Evolutionary conservation across 2,329 filamentous ascomycete genomes (phyloP).

Genomic region (Penicillium expansum): DNA sequence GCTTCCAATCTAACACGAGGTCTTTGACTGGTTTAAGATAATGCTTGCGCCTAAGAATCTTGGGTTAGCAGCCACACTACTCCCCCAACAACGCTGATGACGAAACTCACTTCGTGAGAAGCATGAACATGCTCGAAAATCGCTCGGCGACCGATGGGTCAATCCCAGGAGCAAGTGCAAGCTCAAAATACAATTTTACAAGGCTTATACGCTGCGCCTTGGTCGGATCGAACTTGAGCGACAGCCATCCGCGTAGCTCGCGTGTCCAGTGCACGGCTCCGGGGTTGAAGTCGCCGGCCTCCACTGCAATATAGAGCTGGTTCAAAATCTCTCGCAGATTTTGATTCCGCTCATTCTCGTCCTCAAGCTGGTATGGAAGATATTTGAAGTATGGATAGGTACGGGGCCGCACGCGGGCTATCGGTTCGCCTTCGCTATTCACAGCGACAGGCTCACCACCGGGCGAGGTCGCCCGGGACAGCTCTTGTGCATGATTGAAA

Average conservation of each 20-base stretch:
- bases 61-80: slow-evolving; percentile 19
- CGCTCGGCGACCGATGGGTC: slow-evolving; percentile 79
- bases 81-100: neutral
- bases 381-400: slow-evolving; percentile 92
- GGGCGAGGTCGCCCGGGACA: slow-evolving; percentile 83
- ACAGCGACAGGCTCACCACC: slow-evolving; percentile 53
- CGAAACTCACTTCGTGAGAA: slow-evolving; percentile 76
- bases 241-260: slow-evolving; percentile 91
- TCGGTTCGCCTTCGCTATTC: slow-evolving; percentile 54
- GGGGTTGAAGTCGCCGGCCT: slow-evolving; percentile 89
- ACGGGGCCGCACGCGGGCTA: slow-evolving; percentile 72
- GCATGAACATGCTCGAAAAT: slow-evolving; percentile 95
- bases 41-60: slow-evolving; percentile 72
- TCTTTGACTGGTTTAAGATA: slow-evolving; percentile 90
- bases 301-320: slow-evolving; percentile 86
- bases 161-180: slow-evolving; percentile 83
- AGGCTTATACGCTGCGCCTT: slow-evolving; percentile 78
- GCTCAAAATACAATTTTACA: slow-evolving; percentile 89
- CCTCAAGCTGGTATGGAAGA: slow-evolving; percentile 84
- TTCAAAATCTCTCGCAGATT: slow-evolving; percentile 86
- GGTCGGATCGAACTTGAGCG: slow-evolving; percentile 94
- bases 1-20: slow-evolving; percentile 87
- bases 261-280: slow-evolving; percentile 96
- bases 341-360: slow-evolving; percentile 70
- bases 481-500: slow-evolving; percentile 57